Conservation (phyloP, 2,329 filamentous ascomycete species). For the Arthrobotrys megalospora region DNA sequence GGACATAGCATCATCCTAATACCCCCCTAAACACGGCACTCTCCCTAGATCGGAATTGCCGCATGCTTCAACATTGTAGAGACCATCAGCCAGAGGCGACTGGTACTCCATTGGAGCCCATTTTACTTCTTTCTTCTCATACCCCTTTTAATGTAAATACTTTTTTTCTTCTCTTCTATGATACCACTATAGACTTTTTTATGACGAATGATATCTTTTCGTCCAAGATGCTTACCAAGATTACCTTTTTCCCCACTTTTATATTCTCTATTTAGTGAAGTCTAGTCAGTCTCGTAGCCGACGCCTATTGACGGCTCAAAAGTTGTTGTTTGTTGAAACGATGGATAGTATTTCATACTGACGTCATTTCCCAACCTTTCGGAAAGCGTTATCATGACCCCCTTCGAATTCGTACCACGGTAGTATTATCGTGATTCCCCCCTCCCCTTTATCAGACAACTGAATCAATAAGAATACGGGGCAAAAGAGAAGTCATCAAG, state of each 20-base stretch:
- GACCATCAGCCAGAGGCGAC: neutral
- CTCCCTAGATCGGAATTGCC: neutral
- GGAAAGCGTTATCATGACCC: neutral
- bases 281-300: too few relatives aligned
- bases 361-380: neutral
- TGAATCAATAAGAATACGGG: too few relatives aligned
- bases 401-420: neutral
- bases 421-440: neutral
- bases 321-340: neutral
- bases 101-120: too few relatives aligned
- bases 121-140: neutral
- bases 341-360: neutral
- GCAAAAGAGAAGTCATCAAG: too few relatives aligned
- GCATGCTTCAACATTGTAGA: neutral
- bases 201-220: constrained; percentile 8
- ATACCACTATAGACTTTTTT: constrained; percentile 57
- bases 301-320: too few relatives aligned
- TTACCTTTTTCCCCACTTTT: neutral
- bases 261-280: neutral
- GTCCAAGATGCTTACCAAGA: neutral
- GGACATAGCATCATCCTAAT: constrained; percentile 14
- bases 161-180: constrained; percentile 23
- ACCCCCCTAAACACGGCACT: neutral
- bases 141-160: constrained; percentile 25
- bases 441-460: too few relatives aligned